A percentile compares a stretch with the other conserved stretches of the same genome.
Evolutionary conservation across 139 green algal genomes (phyloP).

Genomic region (Chlorella sp.): DNA sequence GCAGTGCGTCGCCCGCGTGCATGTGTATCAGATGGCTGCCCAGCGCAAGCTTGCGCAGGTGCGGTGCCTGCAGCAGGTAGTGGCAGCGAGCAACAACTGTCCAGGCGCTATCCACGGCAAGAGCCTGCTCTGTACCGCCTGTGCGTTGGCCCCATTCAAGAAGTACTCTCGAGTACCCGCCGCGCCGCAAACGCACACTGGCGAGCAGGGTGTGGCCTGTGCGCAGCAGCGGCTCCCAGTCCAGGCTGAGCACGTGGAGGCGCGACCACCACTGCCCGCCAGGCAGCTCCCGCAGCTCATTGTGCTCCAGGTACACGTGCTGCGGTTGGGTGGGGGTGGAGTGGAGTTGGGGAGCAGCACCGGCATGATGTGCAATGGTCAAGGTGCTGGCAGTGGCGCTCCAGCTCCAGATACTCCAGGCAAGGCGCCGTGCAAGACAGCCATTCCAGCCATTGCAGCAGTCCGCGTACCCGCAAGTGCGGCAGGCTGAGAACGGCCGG

Average conservation of each 20-base stretch:
- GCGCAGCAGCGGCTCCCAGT: slow-evolving; percentile 31
- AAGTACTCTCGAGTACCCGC: too few relatives aligned
- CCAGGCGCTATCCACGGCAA: too few relatives aligned
- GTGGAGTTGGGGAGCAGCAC: too few relatives aligned
- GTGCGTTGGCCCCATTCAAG: too few relatives aligned
- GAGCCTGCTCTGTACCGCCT: too few relatives aligned
- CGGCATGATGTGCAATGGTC: too few relatives aligned
- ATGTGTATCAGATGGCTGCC: neutral
- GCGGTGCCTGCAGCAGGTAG: neutral
- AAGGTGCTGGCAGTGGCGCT: too few relatives aligned
- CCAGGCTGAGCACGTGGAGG: slow-evolving; percentile 19
- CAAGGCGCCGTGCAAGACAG: too few relatives aligned
- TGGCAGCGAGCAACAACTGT: too few relatives aligned
- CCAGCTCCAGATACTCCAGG: too few relatives aligned
- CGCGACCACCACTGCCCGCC: neutral
- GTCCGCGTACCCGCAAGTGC: neutral
- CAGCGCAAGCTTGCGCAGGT: slow-evolving; percentile 14
- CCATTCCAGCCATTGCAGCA: too few relatives aligned
- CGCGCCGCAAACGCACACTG: neutral
- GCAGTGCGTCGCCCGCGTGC: neutral
- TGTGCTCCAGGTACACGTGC: slow-evolving; percentile 38
- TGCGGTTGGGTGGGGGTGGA: neutral
- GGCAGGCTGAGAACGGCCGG: neutral
- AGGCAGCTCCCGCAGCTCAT: slow-evolving; percentile 13
- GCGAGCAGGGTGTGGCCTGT: neutral